Base-by-base conservation (phyloP, 1,284 basidiomycete genomes). In the Vanrija sp. region DNA sequence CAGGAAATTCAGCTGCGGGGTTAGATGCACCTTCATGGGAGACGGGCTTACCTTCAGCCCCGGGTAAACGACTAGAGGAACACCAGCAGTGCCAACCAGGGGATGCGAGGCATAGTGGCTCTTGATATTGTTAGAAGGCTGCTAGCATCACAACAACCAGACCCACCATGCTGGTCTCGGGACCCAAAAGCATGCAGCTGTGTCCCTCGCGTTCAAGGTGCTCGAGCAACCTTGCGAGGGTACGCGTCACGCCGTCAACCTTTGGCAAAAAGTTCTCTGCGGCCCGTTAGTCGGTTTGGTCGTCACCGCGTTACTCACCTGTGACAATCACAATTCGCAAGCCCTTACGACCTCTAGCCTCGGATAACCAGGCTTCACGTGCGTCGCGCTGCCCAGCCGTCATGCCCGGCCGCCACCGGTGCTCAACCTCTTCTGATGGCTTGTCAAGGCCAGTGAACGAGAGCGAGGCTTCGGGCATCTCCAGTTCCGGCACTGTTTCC, bases 201-300 rank as follows among this genome's bases (percentile, higher is more conserved):
- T 83, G 81, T 2, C 82, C 82, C 61, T 82, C 78, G 9, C 72
- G 67, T 64, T 80, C 76, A 26, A 83, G 74, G 56, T 83, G 81
- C 54, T 81, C 80, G 28, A 83, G 74, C 7, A 83, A 69, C n/a
- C 80, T 74, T 0, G 81, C 81, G 5, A 83, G 70, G 0, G 82
- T 83, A 21, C 82, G 72, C 0, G 82, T 83, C 2, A 83, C 82
- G 10, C 82, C 82, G 63, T 83, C 82, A 38, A 83, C 73, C 56
- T 82, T 82, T 15, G 81, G 81, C 9, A 83, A 66, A 56, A 83
- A 82, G 75, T 83, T 83, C 61, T 83, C 82, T 74, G 69, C 49
- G 38, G n/a, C 5, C 1, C 1, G 26, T 58, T 40, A 55, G 48
- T 21, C 16, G 10, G 43, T 9, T 18, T 16, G 14, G 16, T 8